These are phyloP conservation scores for Patellifolia procumbens DNA, from an alignment of 179 eudicot species.

Conservation along the genomic window DNA sequence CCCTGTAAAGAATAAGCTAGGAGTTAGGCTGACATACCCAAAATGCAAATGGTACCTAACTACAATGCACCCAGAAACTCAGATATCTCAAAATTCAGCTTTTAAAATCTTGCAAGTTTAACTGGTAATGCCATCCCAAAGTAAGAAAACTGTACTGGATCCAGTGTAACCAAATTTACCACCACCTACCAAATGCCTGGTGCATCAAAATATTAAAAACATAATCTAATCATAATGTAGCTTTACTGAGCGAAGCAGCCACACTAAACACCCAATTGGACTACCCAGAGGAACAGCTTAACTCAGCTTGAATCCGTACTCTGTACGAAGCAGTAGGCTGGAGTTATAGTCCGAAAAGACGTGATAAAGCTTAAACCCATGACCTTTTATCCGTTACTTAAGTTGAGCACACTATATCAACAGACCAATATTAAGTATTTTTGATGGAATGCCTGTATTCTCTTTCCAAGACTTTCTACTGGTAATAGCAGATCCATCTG, in stretches of 20 bases:
- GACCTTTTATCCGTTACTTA: neutral
- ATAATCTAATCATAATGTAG: neutral
- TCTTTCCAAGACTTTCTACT: neutral
- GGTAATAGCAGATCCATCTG: neutral
- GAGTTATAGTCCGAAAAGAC: too few relatives aligned
- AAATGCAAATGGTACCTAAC: neutral
- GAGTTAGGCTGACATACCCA: conserved; percentile 18
- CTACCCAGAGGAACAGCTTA: neutral
- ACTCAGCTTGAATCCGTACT: too few relatives aligned
- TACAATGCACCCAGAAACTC: neutral
- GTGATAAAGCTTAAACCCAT: neutral
- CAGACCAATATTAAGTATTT: neutral
- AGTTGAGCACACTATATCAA: neutral
- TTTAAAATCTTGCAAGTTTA: neutral
- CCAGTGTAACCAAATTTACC: neutral
- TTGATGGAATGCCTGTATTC: neutral
- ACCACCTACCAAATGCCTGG: neutral
- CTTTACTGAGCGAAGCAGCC: neutral
- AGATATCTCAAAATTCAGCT: neutral
- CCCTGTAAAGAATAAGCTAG: conserved; percentile 47
- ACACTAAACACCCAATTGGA: neutral
- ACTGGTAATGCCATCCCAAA: neutral
- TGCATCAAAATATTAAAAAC: neutral
- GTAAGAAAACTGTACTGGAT: neutral
- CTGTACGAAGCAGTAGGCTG: too few relatives aligned